Evolutionary conservation across 257 asterid species (phyloP).

Genomic region (Solanum tacnaense): DNA sequence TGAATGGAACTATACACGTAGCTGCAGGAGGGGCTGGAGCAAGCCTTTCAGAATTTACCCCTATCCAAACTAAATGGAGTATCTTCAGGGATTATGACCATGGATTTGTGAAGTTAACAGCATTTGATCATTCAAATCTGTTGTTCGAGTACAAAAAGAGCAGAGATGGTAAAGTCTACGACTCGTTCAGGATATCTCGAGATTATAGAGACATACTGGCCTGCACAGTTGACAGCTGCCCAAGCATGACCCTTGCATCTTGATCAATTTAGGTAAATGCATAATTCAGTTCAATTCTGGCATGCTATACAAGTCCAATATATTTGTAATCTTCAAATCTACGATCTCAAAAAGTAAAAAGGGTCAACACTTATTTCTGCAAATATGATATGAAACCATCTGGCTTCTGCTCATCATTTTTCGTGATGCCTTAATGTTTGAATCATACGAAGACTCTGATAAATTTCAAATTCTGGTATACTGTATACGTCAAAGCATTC

Average conservation of each 20-base stretch:
- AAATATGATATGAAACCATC: neutral
- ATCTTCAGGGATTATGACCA: constrained; percentile 57
- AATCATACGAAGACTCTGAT: neutral
- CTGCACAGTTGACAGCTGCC: constrained; percentile 76
- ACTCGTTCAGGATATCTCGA: constrained; percentile 66
- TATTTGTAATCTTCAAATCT: neutral
- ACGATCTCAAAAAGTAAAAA: neutral
- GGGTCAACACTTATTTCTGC: neutral
- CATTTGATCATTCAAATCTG: constrained; percentile 71
- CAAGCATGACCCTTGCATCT: constrained; percentile 55
- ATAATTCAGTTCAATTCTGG: neutral
- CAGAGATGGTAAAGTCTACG: constrained; percentile 75
- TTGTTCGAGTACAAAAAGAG: constrained; percentile 85
- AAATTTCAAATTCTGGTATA: neutral
- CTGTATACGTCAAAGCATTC: neutral
- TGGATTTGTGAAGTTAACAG: constrained; percentile 78
- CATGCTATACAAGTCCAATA: neutral
- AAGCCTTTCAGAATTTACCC: constrained; percentile 56
- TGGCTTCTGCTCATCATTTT: neutral
- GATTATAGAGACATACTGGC: constrained; percentile 85
- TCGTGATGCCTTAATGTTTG: neutral
- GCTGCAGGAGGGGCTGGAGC: constrained; percentile 97
- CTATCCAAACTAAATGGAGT: constrained; percentile 66
- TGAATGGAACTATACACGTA: constrained; percentile 86
- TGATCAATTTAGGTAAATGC: constrained; percentile 14